Base-by-base conservation (phyloP, 306 rosid genomes). In the Dryas drummondii region DNA sequence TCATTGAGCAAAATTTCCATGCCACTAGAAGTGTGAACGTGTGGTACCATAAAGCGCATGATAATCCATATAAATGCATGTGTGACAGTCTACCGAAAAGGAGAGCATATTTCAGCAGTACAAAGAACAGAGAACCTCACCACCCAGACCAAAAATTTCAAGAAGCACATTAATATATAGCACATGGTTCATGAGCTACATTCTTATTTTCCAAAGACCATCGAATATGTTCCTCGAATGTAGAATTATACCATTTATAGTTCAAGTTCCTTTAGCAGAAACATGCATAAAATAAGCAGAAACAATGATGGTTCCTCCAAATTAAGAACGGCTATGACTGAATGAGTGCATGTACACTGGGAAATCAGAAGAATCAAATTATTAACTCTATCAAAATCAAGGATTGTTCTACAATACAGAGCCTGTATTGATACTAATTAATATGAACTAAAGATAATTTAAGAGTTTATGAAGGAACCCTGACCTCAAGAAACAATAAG, bases 161-260 rank as follows among this genome's bases (percentile, higher is more conserved):
- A 13, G 11, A 1, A 32, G 37, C 37, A 14, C 6, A 5, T 7
- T 52, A 15, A 52, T 6, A 52, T 22, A 26, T 49, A 26, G 71
- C 22, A n/a, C 46, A 37, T 40, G 50, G 12, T 13, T 26, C 68
- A 47, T 58, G 48, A 46, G 76, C 57, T 14, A 16, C 4, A 59
- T 47, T 59, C 41, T 56, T 4, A 26, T 58, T 58, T 45, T 59
- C 32, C 7, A 19, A 72, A 48, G 46, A 59, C 58, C 68, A 72
- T 58, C 48, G 68, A 59, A 72, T 72, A 72, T 46, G 15, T 45
- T 32, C 48, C 26, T 9, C 2, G 68, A 27, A 59, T 44, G 57
- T 47, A 0, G 27, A 63, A 61, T 54, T 45, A 9, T 32, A 19
- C n/a, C 12, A 11, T 54, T 22, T 4, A 16, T 4, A 13, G 16